A percentile compares a stretch with the other conserved stretches of the same genome.
phyloP scores from a whole-genome alignment of 2,329 filamentous ascomycete species.

The Diaporthe ampelina region DNA sequence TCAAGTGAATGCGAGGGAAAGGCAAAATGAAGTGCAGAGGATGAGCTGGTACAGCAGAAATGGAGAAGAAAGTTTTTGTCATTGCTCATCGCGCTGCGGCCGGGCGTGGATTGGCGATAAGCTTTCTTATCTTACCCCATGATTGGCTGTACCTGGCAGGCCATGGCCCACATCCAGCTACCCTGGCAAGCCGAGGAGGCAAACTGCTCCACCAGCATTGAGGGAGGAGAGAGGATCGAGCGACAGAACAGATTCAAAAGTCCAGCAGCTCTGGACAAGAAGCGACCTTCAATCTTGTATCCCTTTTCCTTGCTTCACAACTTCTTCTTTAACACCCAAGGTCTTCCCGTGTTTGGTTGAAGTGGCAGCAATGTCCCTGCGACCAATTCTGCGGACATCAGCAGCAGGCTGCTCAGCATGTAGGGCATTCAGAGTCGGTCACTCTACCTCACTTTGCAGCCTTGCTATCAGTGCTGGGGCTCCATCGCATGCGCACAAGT shows the following conservation, averaged over 20 bases:
- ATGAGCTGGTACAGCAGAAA: not conserved
- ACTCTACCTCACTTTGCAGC: slow-evolving; percentile 43
- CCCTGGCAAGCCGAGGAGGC: slow-evolving; percentile 1
- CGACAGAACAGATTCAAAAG: no score
- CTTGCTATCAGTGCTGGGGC: slow-evolving; percentile 36
- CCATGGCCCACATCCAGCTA: not conserved
- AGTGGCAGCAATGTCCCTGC: slow-evolving; percentile 41
- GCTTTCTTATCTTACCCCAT: slow-evolving; percentile 3
- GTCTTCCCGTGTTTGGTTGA: not conserved
- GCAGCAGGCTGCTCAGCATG: slow-evolving; percentile 49
- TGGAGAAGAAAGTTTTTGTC: slow-evolving; percentile 36
- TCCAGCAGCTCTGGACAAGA: not conserved
- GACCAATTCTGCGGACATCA: slow-evolving; percentile 46
- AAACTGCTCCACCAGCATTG: not conserved
- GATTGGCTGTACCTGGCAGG: slow-evolving; percentile 8
- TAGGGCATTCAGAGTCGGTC: slow-evolving; percentile 47
- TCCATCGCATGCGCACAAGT: not conserved
- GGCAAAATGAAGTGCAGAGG: not conserved
- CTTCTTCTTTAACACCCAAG: not conserved
- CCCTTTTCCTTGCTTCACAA: not conserved
- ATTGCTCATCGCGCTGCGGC: slow-evolving; percentile 15
- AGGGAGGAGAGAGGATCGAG: not conserved
- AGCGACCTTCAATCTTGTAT: not conserved
- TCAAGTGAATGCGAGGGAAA: not conserved
- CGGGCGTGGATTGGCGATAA: not conserved